Evolutionary conservation across 148 eudicot species (phyloP).

Genomic region (Polygonum aviculare): DNA sequence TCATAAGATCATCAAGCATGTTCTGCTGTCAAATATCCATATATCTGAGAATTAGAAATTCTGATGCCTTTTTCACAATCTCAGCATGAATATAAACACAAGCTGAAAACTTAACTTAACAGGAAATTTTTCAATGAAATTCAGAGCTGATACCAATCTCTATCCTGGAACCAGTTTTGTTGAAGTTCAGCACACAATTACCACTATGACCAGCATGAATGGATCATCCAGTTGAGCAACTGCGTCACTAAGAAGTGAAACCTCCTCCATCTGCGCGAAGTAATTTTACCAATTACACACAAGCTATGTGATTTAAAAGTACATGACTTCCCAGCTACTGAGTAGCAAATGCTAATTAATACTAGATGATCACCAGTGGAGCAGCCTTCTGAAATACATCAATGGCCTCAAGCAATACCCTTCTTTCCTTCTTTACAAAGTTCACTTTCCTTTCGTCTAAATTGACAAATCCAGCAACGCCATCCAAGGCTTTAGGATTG

Average conservation of each 20-base stretch:
- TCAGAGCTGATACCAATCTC: slow-evolving; percentile 95
- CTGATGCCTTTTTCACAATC: neutral
- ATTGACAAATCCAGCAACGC: slow-evolving; percentile 38
- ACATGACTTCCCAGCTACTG: slow-evolving; percentile 17
- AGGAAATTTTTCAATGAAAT: slow-evolving; percentile 39
- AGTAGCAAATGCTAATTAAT: slow-evolving; percentile 39
- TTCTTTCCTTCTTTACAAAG: slow-evolving; percentile 58
- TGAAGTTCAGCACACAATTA: slow-evolving; percentile 99
- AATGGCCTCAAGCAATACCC: slow-evolving; percentile 54
- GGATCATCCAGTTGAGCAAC: slow-evolving; percentile 92
- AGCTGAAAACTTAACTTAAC: neutral
- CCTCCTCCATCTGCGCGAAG: slow-evolving; percentile 85
- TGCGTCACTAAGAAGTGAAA: slow-evolving; percentile 90
- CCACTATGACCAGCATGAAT: slow-evolving; percentile 99
- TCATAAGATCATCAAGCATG: neutral
- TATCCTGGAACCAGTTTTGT: slow-evolving; percentile 92
- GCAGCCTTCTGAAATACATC: slow-evolving; percentile 61
- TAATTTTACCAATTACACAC: slow-evolving; percentile 12
- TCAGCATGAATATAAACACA: slow-evolving; percentile 12
- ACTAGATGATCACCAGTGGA: slow-evolving; percentile 90
- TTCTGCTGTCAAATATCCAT: neutral
- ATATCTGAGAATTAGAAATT: neutral
- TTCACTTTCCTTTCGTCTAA: slow-evolving; percentile 59
- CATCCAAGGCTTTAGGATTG: slow-evolving; percentile 25
- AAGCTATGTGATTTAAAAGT: slow-evolving; percentile 5